phyloP scores from a whole-genome alignment of 352 stramenopile species.

The Globisporangium abappressorium region DNA sequence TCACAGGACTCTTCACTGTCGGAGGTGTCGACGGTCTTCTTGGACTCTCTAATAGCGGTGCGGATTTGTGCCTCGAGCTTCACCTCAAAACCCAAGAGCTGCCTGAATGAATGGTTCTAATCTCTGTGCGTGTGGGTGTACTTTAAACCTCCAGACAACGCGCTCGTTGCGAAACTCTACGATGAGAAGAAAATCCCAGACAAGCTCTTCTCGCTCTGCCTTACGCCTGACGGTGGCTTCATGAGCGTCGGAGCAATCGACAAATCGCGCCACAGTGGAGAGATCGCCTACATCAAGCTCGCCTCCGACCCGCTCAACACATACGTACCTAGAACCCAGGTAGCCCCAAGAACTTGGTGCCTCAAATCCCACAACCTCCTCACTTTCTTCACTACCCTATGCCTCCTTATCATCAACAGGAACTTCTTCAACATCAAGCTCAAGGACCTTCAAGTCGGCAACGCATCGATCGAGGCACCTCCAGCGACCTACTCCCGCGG shows the following conservation, averaged over 20 bases:
- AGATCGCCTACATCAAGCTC: slow-evolving; percentile 28
- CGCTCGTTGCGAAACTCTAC: slow-evolving; percentile 73
- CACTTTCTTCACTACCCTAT: neutral
- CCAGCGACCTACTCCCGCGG: slow-evolving; percentile 6
- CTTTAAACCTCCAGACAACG: slow-evolving; percentile 29
- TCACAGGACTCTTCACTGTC: slow-evolving; percentile 51
- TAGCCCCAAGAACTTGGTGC: neutral
- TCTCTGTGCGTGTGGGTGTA: neutral
- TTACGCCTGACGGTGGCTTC: slow-evolving; percentile 30
- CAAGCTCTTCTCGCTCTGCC: slow-evolving; percentile 56
- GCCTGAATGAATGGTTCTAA: neutral
- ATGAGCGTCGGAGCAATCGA: slow-evolving; percentile 34
- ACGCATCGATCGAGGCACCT: slow-evolving; percentile 21
- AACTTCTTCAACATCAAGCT: slow-evolving; percentile 22
- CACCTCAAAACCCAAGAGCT: neutral
- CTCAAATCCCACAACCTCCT: neutral
- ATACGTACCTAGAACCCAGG: slow-evolving; percentile 16
- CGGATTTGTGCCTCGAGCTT: neutral
- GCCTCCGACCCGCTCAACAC: slow-evolving; percentile 16
- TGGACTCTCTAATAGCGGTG: slow-evolving; percentile 62
- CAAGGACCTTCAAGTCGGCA: slow-evolving; percentile 31
- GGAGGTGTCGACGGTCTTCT: slow-evolving; percentile 77
- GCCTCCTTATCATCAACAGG: neutral
- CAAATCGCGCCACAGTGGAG: slow-evolving; percentile 24
- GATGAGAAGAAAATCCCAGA: slow-evolving; percentile 71